Percentiles rank a stretch among this genome's conserved stretches.
phyloP scores from a whole-genome alignment of 345 rosid genomes.

The Diplotaxis tenuifolia region DNA sequence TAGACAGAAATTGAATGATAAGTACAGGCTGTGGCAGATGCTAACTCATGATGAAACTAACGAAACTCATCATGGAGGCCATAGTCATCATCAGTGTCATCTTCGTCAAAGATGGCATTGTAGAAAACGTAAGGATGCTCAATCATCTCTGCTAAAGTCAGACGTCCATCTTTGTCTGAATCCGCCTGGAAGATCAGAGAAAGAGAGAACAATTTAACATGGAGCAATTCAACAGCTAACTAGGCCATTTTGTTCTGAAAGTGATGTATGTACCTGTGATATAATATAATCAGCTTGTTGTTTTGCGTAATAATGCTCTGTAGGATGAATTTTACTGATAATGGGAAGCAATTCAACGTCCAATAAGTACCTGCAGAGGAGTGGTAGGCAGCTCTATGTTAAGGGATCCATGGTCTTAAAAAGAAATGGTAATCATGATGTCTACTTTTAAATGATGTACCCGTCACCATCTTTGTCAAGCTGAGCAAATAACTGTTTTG shows the following conservation, averaged over 20 bases:
- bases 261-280: slow-evolving; percentile 61
- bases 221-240: background rate
- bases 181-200: slow-evolving; percentile 66
- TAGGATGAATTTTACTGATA: slow-evolving; percentile 89
- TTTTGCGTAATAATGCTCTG: slow-evolving; percentile 89
- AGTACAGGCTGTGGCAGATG: slow-evolving; percentile 7
- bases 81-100: slow-evolving; percentile 61
- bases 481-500: slow-evolving; percentile 65
- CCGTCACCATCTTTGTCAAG: slow-evolving; percentile 91
- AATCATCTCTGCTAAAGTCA: slow-evolving; percentile 80
- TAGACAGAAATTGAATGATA: too few relatives aligned
- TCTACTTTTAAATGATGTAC: slow-evolving; percentile 40
- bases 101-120: slow-evolving; percentile 80
- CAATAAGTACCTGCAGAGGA: slow-evolving; percentile 54
- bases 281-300: slow-evolving; percentile 91
- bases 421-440: slow-evolving; percentile 5
- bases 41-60: slow-evolving; percentile 42
- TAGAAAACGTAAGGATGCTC: slow-evolving; percentile 93
- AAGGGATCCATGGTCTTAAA: slow-evolving; percentile 5
- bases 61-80: slow-evolving; percentile 85
- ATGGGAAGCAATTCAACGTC: slow-evolving; percentile 71
- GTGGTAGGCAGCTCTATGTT: slow-evolving; percentile 14
- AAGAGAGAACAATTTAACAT: slow-evolving; percentile 13
- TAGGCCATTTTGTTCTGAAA: background rate
- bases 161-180: slow-evolving; percentile 71